A percentile compares a stretch with the other conserved stretches of the same genome.
These are phyloP conservation scores for Typha latifolia DNA, from an alignment of 176 grass and related monocot genomes.

Conservation along the genomic window DNA sequence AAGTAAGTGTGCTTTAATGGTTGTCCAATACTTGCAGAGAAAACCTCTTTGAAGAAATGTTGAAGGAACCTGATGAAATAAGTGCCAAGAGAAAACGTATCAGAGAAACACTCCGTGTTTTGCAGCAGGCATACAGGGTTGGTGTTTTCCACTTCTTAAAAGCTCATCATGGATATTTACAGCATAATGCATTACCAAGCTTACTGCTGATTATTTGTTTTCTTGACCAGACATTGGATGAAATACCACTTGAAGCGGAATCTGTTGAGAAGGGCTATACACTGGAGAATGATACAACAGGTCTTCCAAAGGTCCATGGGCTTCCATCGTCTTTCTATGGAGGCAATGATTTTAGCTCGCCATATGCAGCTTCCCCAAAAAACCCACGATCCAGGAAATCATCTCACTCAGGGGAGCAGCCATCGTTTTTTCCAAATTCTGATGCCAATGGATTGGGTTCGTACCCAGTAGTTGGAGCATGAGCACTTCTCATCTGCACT, in stretches of 20 bases:
- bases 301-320: slow-evolving; percentile 49
- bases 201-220: slow-evolving; percentile 6
- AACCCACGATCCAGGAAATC: slow-evolving; percentile 45
- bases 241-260: slow-evolving; percentile 90
- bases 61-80: slow-evolving; percentile 93
- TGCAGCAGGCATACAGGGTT: slow-evolving; percentile 96
- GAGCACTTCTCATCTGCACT: too few relatives aligned
- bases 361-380: slow-evolving; percentile 39
- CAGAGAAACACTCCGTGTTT: slow-evolving; percentile 61
- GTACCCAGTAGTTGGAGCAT: slow-evolving; percentile 12
- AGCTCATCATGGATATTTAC: neutral
- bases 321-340: slow-evolving; percentile 45
- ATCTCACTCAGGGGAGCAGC: slow-evolving; percentile 63
- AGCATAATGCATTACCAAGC: slow-evolving; percentile 5
- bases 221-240: slow-evolving; percentile 66
- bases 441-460: slow-evolving; percentile 63
- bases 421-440: slow-evolving; percentile 25
- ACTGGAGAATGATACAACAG: slow-evolving; percentile 45
- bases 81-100: slow-evolving; percentile 71
- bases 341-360: slow-evolving; percentile 27
- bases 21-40: slow-evolving; percentile 39
- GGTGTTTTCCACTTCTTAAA: neutral
- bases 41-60: slow-evolving; percentile 61
- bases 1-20: neutral
- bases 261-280: slow-evolving; percentile 84